Evolutionary conservation across 352 stramenopile genomes (phyloP).

Genomic region (Globisporangium cystogenes): DNA sequence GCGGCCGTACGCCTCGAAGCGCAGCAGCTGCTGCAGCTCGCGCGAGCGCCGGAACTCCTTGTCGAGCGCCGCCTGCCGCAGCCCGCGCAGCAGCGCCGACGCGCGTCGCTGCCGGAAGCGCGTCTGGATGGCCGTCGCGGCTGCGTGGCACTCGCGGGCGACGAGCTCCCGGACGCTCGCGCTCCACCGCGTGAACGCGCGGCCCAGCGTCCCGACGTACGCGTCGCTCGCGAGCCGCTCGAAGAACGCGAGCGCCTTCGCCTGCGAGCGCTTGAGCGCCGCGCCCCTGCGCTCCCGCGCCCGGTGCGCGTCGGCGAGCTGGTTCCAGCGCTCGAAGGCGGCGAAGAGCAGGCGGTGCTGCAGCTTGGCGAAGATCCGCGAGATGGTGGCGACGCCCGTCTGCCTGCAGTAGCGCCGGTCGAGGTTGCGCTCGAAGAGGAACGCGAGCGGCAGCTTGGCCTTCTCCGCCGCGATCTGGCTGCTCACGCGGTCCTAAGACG

Average conservation of each 20-base stretch:
- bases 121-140: slow-evolving; percentile 41
- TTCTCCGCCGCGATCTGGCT: slow-evolving; percentile 47
- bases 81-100: slow-evolving; percentile 18
- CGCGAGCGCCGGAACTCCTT: slow-evolving; percentile 29
- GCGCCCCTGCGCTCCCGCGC: slow-evolving; percentile 19
- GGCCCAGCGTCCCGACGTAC: slow-evolving; percentile 39
- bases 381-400: slow-evolving; percentile 47
- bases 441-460: slow-evolving; percentile 50
- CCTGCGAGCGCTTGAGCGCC: slow-evolving; percentile 24
- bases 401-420: slow-evolving; percentile 50
- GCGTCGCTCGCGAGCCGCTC: slow-evolving; percentile 48
- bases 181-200: slow-evolving; percentile 32
- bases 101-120: slow-evolving; percentile 33
- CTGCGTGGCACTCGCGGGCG: slow-evolving; percentile 17
- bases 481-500: slow-evolving; percentile 22
- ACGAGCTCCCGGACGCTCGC: slow-evolving; percentile 5
- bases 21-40: slow-evolving; percentile 41
- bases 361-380: slow-evolving; percentile 60
- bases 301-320: slow-evolving; percentile 11
- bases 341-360: slow-evolving; percentile 51
- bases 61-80: slow-evolving; percentile 37
- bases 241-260: slow-evolving; percentile 39
- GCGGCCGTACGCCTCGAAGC: slow-evolving; percentile 48
- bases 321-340: slow-evolving; percentile 37
- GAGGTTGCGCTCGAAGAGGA: slow-evolving; percentile 73